Percentiles rank a stretch among this genome's conserved stretches.
Conservation (phyloP, 306 rosid genomes). For the Trifolium dubium region DNA sequence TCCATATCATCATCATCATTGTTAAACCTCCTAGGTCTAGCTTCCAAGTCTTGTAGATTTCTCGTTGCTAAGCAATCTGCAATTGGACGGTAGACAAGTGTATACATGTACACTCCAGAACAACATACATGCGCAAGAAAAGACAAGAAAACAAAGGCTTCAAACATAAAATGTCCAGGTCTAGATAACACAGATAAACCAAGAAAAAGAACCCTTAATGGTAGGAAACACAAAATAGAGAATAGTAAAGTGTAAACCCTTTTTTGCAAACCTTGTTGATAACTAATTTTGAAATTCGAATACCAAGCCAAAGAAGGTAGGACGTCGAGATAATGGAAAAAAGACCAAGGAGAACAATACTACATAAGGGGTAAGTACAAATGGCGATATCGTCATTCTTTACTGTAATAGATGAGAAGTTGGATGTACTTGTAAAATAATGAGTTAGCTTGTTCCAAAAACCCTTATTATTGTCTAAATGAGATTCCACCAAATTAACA, state of each 20-base stretch:
- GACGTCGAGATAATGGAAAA: conserved; percentile 71
- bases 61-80: conserved; percentile 91
- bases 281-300: conserved; percentile 85
- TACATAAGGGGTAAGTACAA: conserved; percentile 94
- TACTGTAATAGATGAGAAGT: conserved; percentile 37
- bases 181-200: conserved; percentile 78
- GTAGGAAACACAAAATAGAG: conserved; percentile 88
- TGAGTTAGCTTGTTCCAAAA: conserved; percentile 53
- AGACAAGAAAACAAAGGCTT: conserved; percentile 87
- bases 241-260: conserved; percentile 82
- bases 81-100: conserved; percentile 87
- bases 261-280: conserved; percentile 93
- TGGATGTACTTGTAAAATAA: conserved; percentile 62
- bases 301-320: conserved; percentile 93
- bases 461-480: conserved; percentile 48
- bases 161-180: conserved; percentile 75
- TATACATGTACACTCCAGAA: conserved; percentile 81
- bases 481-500: conserved; percentile 71
- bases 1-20: conserved; percentile 73
- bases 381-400: conserved; percentile 54
- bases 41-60: conserved; percentile 72
- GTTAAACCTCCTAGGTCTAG: conserved; percentile 66
- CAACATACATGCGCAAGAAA: conserved; percentile 84
- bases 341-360: conserved; percentile 76
- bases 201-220: conserved; percentile 84